Evolutionary conservation across 768 basidiomycete species (phyloP), one percentile per base, ranked within the genome.

Genomic region (Rhodotorula paludigena): DNA sequence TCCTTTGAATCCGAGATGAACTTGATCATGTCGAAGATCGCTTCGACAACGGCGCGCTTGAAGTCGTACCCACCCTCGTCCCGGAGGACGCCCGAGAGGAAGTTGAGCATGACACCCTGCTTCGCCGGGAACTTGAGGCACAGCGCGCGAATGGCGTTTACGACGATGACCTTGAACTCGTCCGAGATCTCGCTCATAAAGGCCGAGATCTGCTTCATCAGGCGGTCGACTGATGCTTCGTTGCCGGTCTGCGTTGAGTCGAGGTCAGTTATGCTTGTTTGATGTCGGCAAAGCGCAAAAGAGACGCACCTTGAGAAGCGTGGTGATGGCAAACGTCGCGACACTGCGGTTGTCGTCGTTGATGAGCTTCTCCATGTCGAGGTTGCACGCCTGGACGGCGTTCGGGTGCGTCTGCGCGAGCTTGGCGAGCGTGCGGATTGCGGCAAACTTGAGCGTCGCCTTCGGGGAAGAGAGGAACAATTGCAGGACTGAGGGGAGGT

Each of bases 1-100:
- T 99, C 96, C 81, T 96, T 94, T 81, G 88, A 90, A 58, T 97
- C 94, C 52, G 82, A 81, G 75, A 99, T 97, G 80, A 85, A 98
- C 77, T 94, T 97, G 83, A 99, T 90, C 96, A 99, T 99, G 79
- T 99, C 96, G 77, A 99, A 98, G 77, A 99, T 98, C 28, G 96
- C 94, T 80, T 98, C 96, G 41, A 99, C 96, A 55, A 98, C 91
- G 12, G 96, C 91, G 53, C 93, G 91, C 81, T 99, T 99, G 83
- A 97, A 99, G 77, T 99, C 96, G 79, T 97, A 98, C 10, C 96
- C 96, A 63, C 96, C 96, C 80, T 99, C 96, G 75, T 99, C 96
- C 53, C 96, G 87, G 54, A 99, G 84, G 35, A 98, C 90, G 60
- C 94, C 92, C 52, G 92, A 92, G 39, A 99, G 84, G 86, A 99